Conservation (phyloP, 495 filamentous ascomycete genomes). For the Parachaetomium inaequale region DNA sequence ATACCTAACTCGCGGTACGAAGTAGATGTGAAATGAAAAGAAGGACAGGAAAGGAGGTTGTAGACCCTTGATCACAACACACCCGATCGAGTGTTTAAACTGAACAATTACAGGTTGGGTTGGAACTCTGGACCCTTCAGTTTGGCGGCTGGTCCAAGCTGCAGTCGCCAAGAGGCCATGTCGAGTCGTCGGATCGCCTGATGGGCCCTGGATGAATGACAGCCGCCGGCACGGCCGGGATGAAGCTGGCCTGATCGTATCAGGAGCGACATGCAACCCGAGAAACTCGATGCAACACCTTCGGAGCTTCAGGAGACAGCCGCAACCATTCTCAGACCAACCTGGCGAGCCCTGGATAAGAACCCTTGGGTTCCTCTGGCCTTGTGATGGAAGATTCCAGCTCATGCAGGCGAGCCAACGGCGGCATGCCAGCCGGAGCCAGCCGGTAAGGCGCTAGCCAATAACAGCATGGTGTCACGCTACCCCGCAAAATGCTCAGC, state of each 20-base stretch:
- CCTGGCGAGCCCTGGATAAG: no score
- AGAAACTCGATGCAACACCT: conserved; percentile 3
- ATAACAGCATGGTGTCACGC: conserved; percentile 19
- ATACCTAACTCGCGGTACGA: no score
- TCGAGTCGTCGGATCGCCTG: conserved; percentile 16
- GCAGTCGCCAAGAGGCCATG: background rate
- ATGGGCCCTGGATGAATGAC: conserved; percentile 15
- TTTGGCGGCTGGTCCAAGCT: background rate
- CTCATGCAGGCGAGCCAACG: background rate
- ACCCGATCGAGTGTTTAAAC: background rate
- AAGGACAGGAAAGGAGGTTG: background rate
- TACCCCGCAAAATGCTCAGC: conserved; percentile 31
- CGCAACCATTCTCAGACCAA: background rate
- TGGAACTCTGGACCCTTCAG: background rate
- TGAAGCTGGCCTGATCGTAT: conserved; percentile 7
- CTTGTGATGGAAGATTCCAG: conserved; percentile 6
- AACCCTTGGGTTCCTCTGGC: background rate
- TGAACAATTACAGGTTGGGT: no score
- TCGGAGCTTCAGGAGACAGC: background rate
- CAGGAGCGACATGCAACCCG: background rate
- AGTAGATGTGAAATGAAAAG: background rate
- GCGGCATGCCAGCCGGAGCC: conserved; percentile 1
- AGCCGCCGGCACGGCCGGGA: background rate
- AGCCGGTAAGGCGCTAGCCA: conserved; percentile 21
- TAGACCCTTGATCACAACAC: background rate